These are phyloP conservation scores for Penicillium sp. DNA, from an alignment of 2,329 filamentous ascomycete genomes.

Conservation along the genomic window DNA sequence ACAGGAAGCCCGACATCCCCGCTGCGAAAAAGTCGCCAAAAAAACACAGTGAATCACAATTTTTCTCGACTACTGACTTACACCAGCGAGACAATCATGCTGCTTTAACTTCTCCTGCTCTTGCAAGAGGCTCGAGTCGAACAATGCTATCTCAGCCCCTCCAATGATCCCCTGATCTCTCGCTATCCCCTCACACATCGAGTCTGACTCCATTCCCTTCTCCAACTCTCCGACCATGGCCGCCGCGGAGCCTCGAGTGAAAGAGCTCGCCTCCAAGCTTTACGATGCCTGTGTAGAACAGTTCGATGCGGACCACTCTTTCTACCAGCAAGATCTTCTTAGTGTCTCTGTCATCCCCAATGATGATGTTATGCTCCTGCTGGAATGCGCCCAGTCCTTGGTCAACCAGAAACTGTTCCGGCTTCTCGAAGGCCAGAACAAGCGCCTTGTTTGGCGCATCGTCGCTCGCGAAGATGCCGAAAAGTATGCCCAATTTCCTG, in stretches of 20 bases:
- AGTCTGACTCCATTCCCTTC: slow-evolving; percentile 8
- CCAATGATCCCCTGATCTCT: slow-evolving; percentile 29
- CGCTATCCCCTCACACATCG: slow-evolving; percentile 5
- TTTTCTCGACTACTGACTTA: slow-evolving; percentile 10
- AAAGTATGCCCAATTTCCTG: slow-evolving; percentile 37
- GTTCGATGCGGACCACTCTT: slow-evolving; percentile 44
- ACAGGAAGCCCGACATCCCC: slow-evolving; percentile 23
- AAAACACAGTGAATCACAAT: slow-evolving; percentile 22
- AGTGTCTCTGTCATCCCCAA: slow-evolving; percentile 45
- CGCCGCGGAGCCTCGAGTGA: slow-evolving; percentile 32
- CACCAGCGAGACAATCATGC: slow-evolving; percentile 11
- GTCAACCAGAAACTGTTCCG: slow-evolving; percentile 49
- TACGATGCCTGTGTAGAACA: slow-evolving; percentile 46
- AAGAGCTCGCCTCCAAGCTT: slow-evolving; percentile 45
- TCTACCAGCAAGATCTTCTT: slow-evolving; percentile 49
- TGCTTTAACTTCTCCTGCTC: slow-evolving; percentile 16
- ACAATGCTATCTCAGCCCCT: slow-evolving; percentile 33
- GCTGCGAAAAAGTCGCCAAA: slow-evolving; percentile 33
- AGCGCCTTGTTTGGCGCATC: slow-evolving; percentile 49
- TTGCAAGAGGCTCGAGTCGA: slow-evolving; percentile 25
- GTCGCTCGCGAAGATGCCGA: slow-evolving; percentile 50
- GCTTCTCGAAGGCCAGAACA: slow-evolving; percentile 44
- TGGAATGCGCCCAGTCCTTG: slow-evolving; percentile 47
- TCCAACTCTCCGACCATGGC: slow-evolving; percentile 30
- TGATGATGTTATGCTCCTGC: slow-evolving; percentile 42